Conservation (phyloP, 2,329 filamentous ascomycete genomes). For the Coniochaeta prunicola region DNA sequence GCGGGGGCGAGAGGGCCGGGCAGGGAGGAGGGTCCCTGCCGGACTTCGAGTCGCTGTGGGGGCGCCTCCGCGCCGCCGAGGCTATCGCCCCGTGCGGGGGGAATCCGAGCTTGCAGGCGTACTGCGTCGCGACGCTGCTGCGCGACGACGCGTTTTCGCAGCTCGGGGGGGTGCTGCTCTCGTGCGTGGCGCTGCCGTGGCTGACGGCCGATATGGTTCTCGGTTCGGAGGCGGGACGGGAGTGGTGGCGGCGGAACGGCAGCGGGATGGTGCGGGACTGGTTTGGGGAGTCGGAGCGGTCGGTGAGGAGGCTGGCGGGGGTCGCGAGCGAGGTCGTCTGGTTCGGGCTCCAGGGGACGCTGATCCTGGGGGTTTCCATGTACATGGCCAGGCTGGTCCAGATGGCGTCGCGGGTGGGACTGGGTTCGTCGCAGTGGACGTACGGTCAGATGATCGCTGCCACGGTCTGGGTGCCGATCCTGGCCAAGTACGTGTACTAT, state of each 20-base stretch:
- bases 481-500: slow-evolving; percentile 13
- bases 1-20: no score
- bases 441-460: slow-evolving; percentile 19
- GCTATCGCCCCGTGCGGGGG: slow-evolving; percentile 11
- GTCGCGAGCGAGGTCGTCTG: neutral
- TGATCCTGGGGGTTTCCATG: neutral
- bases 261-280: no score
- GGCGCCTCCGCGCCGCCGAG: slow-evolving; percentile 7
- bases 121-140: slow-evolving; percentile 3
- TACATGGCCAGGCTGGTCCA: slow-evolving; percentile 4
- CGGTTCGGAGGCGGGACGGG: neutral
- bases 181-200: slow-evolving; percentile 3
- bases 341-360: neutral
- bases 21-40: neutral
- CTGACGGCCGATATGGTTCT: neutral
- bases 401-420: slow-evolving; percentile 1
- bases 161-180: slow-evolving; percentile 2
- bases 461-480: slow-evolving; percentile 16
- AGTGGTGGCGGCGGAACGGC: neutral
- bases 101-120: slow-evolving; percentile 11
- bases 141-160: neutral
- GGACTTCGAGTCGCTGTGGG: slow-evolving; percentile 6
- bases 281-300: no score
- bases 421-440: slow-evolving; percentile 11
- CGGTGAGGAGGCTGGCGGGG: neutral